phyloP scores from a whole-genome alignment of 2,329 filamentous ascomycete species.

The Ploettnerulaceae sp. region DNA sequence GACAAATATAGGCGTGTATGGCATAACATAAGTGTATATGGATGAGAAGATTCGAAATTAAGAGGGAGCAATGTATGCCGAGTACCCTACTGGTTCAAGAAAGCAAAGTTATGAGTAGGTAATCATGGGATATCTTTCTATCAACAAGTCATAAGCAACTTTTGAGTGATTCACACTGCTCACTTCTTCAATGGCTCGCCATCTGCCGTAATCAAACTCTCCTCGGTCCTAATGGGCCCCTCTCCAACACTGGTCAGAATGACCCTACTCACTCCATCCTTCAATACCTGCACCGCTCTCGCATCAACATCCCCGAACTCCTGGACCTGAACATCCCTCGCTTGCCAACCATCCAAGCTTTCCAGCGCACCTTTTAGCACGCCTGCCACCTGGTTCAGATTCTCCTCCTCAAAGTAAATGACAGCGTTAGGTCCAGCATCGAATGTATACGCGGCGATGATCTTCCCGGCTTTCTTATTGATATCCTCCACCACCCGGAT shows the following conservation, averaged over 20 bases:
- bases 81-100: not conserved
- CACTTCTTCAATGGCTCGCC: constrained; percentile 40
- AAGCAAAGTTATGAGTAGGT: constrained; percentile 22
- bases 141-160: not conserved
- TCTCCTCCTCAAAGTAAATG: constrained; percentile 85
- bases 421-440: constrained; percentile 97
- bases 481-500: constrained; percentile 86
- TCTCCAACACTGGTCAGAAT: constrained; percentile 91
- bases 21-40: no score
- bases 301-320: constrained; percentile 58
- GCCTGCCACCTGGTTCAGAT: constrained; percentile 68
- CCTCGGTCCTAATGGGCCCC: constrained; percentile 74
- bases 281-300: constrained; percentile 59
- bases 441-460: constrained; percentile 90
- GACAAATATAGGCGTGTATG: no score
- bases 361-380: constrained; percentile 66
- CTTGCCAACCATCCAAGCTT: constrained; percentile 67
- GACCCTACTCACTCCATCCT: constrained; percentile 77
- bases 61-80: not conserved
- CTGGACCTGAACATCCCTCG: constrained; percentile 44
- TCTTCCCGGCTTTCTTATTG: constrained; percentile 73
- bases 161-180: constrained; percentile 3
- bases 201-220: constrained; percentile 67
- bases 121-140: constrained; percentile 3
- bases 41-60: not conserved